Evolutionary conservation across 345 rosid genomes (phyloP), one percentile per base, ranked within the genome.

Genomic region (Jatropha curcas): DNA sequence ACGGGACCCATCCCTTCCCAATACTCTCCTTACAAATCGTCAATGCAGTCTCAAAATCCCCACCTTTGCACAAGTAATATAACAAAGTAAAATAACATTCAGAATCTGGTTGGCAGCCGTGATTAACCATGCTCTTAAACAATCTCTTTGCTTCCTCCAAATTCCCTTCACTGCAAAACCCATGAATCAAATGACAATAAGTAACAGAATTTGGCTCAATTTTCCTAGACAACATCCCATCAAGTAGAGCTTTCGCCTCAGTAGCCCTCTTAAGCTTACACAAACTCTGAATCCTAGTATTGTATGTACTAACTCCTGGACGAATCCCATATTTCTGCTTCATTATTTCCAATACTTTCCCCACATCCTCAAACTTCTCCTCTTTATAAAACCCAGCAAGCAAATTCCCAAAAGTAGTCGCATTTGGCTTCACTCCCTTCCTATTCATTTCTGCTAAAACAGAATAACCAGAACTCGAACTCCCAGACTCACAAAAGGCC

Each of bases 391-490:
- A 88, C 27, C 97, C 99, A 46, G 83, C 70, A 45, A 95, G 73
- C 85, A 86, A 68, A 14, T 59, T 19, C 58, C 88, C 91, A 31
- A 92, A 92, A 28, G 78, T 86, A 1, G 78, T 72, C 2, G 80
- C 56, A 6, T 81, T 83, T 0, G 99, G 98, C 65, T 55, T 82
- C 5, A 87, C 62, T 6, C 87, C 79, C 59, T 86, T 85, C 74
- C 83, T 86, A 67, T 89, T 87, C 99, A 95, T 95, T 76, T 95
- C 97, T 0, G 87, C 86, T 70, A 95, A 46, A 22, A 88, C 61
- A 1, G 98, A 92, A 67, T 85, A 95, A 0, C 77, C 80, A 0
- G 94, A 92, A 27, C 84, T 87, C 4, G 96, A 39, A 2, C 89
- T 86, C 34, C 88, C 90, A 1, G 90, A 85, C 71, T 90, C 93